Conservation (phyloP, 1,284 basidiomycete species). For the Athelia sp. region DNA sequence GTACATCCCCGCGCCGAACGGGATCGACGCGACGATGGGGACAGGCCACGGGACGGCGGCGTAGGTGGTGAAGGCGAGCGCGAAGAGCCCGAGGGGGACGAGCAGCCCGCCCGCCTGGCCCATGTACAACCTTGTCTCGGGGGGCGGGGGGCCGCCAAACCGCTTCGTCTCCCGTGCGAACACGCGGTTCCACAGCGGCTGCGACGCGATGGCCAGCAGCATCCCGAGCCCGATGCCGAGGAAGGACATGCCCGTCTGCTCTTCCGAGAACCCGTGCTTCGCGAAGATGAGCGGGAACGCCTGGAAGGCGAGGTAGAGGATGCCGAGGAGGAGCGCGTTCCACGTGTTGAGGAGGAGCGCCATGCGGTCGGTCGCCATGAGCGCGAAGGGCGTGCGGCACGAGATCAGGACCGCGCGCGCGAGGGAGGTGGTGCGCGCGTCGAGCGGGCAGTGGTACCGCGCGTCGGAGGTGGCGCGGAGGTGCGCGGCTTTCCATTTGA, state of each 20-base stretch:
- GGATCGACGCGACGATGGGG: conserved; percentile 60
- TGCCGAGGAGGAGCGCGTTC: conserved; percentile 57
- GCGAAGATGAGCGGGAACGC: conserved; percentile 70
- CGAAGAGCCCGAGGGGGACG: conserved; percentile 65
- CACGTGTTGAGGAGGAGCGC: conserved; percentile 47
- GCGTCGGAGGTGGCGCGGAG: too few species aligned
- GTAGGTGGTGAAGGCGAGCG: conserved; percentile 73
- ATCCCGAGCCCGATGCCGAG: conserved; percentile 72
- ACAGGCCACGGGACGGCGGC: conserved; percentile 66
- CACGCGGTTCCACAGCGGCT: conserved; percentile 58
- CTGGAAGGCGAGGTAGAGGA: conserved; percentile 73
- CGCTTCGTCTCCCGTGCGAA: conserved; percentile 24
- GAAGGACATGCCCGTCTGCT: conserved; percentile 63
- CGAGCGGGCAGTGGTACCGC: too few species aligned
- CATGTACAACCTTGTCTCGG: conserved; percentile 64
- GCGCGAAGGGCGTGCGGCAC: conserved; percentile 34
- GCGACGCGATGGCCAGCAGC: conserved; percentile 45
- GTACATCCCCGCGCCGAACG: conserved; percentile 55
- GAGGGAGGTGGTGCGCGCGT: too few species aligned
- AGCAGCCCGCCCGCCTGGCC: conserved; percentile 68
- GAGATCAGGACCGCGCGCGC: too few species aligned
- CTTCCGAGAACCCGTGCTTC: conserved; percentile 55
- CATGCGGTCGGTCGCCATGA: conserved; percentile 71
- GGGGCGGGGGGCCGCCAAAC: conserved; percentile 50
- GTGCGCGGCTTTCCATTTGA: conserved; percentile 28